phyloP scores from a whole-genome alignment of 495 filamentous ascomycete genomes.

The Extremus antarcticus region DNA sequence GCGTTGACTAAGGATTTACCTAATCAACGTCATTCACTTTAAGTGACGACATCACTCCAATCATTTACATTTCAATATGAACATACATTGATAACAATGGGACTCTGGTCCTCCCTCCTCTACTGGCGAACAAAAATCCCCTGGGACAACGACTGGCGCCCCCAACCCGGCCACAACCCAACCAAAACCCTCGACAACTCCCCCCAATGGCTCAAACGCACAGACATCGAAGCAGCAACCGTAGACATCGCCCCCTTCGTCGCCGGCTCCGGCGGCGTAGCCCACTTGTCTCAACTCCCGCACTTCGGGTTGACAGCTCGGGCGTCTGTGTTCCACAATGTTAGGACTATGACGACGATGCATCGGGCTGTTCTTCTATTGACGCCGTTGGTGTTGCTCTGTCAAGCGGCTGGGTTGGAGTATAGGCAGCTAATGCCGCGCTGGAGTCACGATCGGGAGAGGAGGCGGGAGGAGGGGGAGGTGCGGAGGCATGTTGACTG shows the following conservation, averaged over 20 bases:
- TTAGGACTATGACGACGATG: slow-evolving; percentile 11
- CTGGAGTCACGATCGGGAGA: slow-evolving; percentile 16
- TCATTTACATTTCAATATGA: not conserved
- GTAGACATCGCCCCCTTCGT: slow-evolving; percentile 18
- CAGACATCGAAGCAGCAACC: slow-evolving; percentile 13
- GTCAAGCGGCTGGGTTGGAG: slow-evolving; percentile 10
- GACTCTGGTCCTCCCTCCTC: slow-evolving; percentile 7
- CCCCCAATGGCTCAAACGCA: slow-evolving; percentile 1
- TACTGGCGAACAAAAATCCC: slow-evolving; percentile 11
- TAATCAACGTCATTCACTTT: not conserved
- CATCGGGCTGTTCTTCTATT: slow-evolving; percentile 4
- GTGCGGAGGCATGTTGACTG: slow-evolving; percentile 14
- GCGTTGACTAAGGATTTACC: no score
- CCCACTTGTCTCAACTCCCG: slow-evolving; percentile 8
- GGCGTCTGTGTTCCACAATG: slow-evolving; percentile 12
- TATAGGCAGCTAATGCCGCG: slow-evolving; percentile 15
- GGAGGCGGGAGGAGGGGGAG: slow-evolving; percentile 15
- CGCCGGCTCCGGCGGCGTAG: slow-evolving; percentile 13
- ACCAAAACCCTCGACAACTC: not conserved
- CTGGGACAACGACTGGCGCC: slow-evolving; percentile 14
- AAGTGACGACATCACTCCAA: not conserved
- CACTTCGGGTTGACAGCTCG: slow-evolving; percentile 12
- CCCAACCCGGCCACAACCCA: not conserved
- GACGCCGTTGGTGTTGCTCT: slow-evolving; percentile 3
- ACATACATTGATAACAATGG: slow-evolving; percentile 1